Evolutionary conservation across 208 protist species (phyloP), one percentile per base, ranked within the genome.

Genomic region (Leishmania major): DNA sequence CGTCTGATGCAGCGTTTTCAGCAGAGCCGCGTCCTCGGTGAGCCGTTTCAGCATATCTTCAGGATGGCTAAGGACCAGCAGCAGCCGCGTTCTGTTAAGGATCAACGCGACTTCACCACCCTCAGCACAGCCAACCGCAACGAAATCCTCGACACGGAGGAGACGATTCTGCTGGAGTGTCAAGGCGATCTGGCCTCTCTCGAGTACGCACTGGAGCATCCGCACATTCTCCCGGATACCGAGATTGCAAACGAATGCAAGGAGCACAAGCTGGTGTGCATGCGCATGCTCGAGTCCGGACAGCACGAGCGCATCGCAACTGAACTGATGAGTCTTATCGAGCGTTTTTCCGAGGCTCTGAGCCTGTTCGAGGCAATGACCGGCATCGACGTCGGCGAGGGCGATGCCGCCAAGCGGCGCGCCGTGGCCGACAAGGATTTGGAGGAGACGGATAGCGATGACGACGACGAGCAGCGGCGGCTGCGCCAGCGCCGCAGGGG

Each of bases 341-440:
- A 95, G 69, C 89, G 90, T 62, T 93, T 97, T 72, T 94, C 95
- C 15, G 89, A 96, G 67, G 84, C 85, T 0, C 82, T 98, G 28
- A 91, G 95, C 71, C 79, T 97, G 47, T 97, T 94, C 86, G 93
- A 98, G 83, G 92, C 91, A 19, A 94, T 98, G 88, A 96, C 91
- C n/a, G 95, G 93, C 37, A 72, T 93, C 25, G 93, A 98, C 79
- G 64, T 97, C 53, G 94, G 95, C 28, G 93, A 98, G 77, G 95
- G 93, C 8, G 80, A 90, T 17, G 85, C 81, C 3, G 89, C 93
- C 31, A 92, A 93, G 78, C 64, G 79, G 85, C 89, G 92, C 64
- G 91, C 93, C 15, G 53, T 95, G 6, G 89, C 82, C 53, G 87
- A 86, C 45, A 87, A 90, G 22, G 90, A 93, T 60, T 70, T 89